A percentile compares a stretch with the other conserved stretches of the same genome.
Evolutionary conservation across 768 basidiomycete species (phyloP).

Genomic region (Serpula lacrymans): DNA sequence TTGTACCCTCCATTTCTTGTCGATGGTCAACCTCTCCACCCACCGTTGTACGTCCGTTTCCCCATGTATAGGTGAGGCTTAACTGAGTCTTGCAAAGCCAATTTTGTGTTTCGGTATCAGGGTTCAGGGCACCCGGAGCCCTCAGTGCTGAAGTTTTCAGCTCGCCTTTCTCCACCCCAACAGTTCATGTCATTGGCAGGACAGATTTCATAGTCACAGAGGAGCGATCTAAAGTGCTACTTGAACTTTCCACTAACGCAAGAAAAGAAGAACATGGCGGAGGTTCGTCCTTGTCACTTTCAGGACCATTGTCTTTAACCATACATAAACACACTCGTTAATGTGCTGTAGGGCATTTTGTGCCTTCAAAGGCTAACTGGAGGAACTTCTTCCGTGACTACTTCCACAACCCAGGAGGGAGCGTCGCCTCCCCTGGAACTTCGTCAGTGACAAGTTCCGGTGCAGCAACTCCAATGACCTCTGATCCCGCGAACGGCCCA

Average conservation of each 20-base stretch:
- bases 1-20: conserved; percentile 56
- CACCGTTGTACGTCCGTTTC: conserved; percentile 56
- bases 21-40: conserved; percentile 64
- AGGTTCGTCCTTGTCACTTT: conserved; percentile 45
- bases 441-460: conserved; percentile 43
- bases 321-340: neutral
- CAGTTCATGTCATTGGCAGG: conserved; percentile 74
- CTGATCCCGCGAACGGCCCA: no score
- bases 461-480: conserved; percentile 38
- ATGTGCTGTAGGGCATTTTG: conserved; percentile 64
- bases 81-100: conserved; percentile 34
- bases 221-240: conserved; percentile 59
- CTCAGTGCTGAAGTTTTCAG: conserved; percentile 48
- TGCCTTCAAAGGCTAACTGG: conserved; percentile 77
- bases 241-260: conserved; percentile 50
- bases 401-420: conserved; percentile 47
- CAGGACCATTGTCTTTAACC: neutral
- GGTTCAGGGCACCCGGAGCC: conserved; percentile 54
- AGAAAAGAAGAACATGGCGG: conserved; percentile 78
- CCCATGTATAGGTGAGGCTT: neutral
- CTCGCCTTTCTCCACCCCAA: conserved; percentile 60
- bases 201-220: conserved; percentile 72
- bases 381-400: conserved; percentile 70
- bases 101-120: conserved; percentile 75
- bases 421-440: conserved; percentile 43